These are phyloP conservation scores for Pichia sp. DNA, from an alignment of 1,139 yeast genomes.

Conservation along the genomic window DNA sequence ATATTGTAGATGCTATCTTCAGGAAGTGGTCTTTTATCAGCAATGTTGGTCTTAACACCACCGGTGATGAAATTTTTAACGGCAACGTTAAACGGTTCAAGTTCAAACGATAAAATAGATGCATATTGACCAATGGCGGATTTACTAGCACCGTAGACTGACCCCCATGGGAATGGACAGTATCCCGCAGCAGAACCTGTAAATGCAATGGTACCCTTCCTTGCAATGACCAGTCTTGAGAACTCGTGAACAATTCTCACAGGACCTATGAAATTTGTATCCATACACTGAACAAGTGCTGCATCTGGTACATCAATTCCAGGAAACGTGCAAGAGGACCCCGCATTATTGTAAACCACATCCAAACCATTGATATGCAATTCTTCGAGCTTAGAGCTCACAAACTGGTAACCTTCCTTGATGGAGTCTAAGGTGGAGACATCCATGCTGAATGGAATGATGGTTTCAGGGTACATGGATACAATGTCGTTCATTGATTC, in stretches of 20 bases:
- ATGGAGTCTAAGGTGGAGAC: slow-evolving; percentile 51
- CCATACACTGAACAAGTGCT: slow-evolving; percentile 45
- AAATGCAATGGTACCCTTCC: slow-evolving; percentile 65
- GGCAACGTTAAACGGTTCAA: slow-evolving; percentile 66
- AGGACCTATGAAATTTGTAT: slow-evolving; percentile 67
- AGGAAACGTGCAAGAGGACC: slow-evolving; percentile 63
- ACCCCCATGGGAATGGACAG: slow-evolving; percentile 63
- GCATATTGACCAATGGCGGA: slow-evolving; percentile 76
- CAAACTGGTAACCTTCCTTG: slow-evolving; percentile 33
- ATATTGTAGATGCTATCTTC: slow-evolving; percentile 46
- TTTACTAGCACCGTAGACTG: slow-evolving; percentile 63
- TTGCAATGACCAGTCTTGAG: slow-evolving; percentile 48
- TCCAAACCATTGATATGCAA: slow-evolving; percentile 37
- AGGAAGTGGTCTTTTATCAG: slow-evolving; percentile 52
- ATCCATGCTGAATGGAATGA: slow-evolving; percentile 32
- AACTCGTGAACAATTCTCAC: slow-evolving; percentile 58
- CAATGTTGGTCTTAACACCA: slow-evolving; percentile 57
- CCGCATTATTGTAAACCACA: slow-evolving; percentile 63
- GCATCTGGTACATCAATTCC: slow-evolving; percentile 62
- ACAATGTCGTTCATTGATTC: slow-evolving; percentile 45
- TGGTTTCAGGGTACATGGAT: slow-evolving; percentile 12
- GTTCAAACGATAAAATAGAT: slow-evolving; percentile 52
- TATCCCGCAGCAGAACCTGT: slow-evolving; percentile 70
- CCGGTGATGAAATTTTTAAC: slow-evolving; percentile 69
- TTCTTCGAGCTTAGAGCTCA: slow-evolving; percentile 34